Conservation (phyloP, 2,329 filamentous ascomycete genomes). For the Plectosphaerella sp. region DNA sequence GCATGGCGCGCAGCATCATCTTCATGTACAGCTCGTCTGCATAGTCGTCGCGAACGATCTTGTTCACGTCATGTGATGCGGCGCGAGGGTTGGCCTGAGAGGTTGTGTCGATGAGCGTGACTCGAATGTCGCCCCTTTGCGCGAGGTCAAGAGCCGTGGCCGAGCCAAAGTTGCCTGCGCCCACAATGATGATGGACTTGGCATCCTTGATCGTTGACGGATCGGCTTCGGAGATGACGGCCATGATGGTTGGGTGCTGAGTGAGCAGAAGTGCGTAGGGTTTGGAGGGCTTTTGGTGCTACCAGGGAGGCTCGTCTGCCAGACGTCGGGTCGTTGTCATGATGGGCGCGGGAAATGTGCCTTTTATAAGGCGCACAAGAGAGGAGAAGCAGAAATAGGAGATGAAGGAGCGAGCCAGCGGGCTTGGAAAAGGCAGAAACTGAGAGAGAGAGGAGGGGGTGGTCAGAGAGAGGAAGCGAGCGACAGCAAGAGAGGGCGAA, state of each 20-base stretch:
- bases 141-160: constrained; percentile 33
- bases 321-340: no score
- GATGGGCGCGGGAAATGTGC: no score
- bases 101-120: constrained; percentile 31
- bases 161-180: constrained; percentile 39
- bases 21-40: constrained; percentile 33
- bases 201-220: constrained; percentile 4
- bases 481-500: no score
- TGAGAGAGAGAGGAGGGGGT: background rate
- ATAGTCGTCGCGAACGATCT: constrained; percentile 38
- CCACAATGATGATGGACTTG: constrained; percentile 30
- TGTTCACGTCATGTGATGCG: constrained; percentile 43
- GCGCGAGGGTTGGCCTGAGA: constrained; percentile 31
- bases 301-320: background rate
- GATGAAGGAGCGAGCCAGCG: background rate
- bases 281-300: background rate
- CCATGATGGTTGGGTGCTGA: background rate
- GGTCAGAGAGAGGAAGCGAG: background rate
- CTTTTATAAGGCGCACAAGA: no score
- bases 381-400: background rate
- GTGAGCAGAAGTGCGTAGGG: background rate
- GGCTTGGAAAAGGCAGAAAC: background rate
- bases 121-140: constrained; percentile 17
- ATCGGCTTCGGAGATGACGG: background rate
- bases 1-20: constrained; percentile 34